Conservation (phyloP, 2,329 filamentous ascomycete genomes). For the Sarocladium strictum region DNA sequence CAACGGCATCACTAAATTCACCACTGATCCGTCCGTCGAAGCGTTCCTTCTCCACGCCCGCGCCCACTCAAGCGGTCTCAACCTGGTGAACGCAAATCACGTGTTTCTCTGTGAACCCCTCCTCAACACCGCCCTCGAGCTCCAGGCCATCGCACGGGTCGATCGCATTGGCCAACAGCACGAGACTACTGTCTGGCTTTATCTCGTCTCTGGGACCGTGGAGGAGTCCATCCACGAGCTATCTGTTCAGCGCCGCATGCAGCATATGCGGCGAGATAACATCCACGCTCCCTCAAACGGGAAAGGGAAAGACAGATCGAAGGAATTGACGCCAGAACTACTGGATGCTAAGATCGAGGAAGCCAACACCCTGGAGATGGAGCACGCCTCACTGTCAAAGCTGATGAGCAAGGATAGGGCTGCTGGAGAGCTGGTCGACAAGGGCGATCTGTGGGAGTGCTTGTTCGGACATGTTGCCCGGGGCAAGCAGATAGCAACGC, state of each 20-base stretch:
- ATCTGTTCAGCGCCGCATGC: conserved; percentile 70
- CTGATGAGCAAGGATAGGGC: conserved; percentile 64
- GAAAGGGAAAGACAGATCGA: conserved; percentile 29
- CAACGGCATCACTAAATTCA: conserved; percentile 70
- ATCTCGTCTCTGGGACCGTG: conserved; percentile 83
- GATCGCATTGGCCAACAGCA: conserved; percentile 88
- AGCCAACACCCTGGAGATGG: conserved; percentile 78
- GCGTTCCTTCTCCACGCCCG: conserved; percentile 87
- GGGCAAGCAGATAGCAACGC: conserved; percentile 8
- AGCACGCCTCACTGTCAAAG: conserved; percentile 63
- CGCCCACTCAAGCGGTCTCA: conserved; percentile 81
- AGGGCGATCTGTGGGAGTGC: conserved; percentile 81
- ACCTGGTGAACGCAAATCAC: conserved; percentile 86
- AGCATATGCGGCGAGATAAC: conserved; percentile 58
- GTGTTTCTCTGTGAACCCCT: conserved; percentile 93
- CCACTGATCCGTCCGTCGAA: conserved; percentile 64
- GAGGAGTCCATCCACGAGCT: conserved; percentile 90
- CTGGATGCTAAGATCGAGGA: conserved; percentile 64
- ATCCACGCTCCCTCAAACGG: conserved; percentile 11
- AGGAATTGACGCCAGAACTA: conserved; percentile 37
- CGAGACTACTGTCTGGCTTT: conserved; percentile 91
- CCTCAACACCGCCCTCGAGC: conserved; percentile 86
- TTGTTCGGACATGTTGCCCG: conserved; percentile 61
- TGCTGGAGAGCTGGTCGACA: conserved; percentile 73
- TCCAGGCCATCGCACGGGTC: conserved; percentile 91